Percentiles rank a stretch among this genome's conserved stretches.
These are phyloP conservation scores for Pythium phragmitis DNA, from an alignment of 352 stramenopile species.

Conservation along the genomic window DNA sequence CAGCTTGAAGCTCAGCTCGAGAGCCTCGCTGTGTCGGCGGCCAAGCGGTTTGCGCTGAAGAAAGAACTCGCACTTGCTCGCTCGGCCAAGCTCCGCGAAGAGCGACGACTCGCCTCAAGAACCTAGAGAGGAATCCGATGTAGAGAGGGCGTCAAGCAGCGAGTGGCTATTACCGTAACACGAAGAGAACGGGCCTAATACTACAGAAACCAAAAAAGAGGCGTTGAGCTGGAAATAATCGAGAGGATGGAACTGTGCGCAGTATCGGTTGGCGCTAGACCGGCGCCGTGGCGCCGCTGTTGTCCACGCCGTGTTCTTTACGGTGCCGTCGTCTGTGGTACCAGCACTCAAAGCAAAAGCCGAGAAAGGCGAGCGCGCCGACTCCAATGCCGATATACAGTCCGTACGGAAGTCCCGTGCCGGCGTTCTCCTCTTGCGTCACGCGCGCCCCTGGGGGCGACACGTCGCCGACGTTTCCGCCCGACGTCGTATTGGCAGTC, in stretches of 20 bases:
- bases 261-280: not conserved
- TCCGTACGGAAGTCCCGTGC: conserved; percentile 63
- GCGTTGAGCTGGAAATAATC: not conserved
- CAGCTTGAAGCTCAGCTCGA: conserved; percentile 67
- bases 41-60: conserved; percentile 81
- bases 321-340: conserved; percentile 70
- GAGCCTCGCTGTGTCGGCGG: conserved; percentile 49
- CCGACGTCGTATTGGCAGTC: not conserved
- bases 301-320: conserved; percentile 13
- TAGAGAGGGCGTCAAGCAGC: not conserved
- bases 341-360: conserved; percentile 71
- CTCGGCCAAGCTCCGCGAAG: conserved; percentile 60
- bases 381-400: conserved; percentile 71
- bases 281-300: not conserved
- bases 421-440: conserved; percentile 49
- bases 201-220: conserved; percentile 21
- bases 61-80: conserved; percentile 76
- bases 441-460: conserved; percentile 13
- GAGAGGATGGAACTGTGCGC: not conserved
- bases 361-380: conserved; percentile 52
- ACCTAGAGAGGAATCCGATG: conserved; percentile 4
- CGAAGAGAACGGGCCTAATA: conserved; percentile 19
- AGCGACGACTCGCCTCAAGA: conserved; percentile 29
- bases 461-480: conserved; percentile 2
- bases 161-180: conserved; percentile 20